phyloP scores from a whole-genome alignment of 768 basidiomycete genomes.

The Cubamyces lactineus region DNA sequence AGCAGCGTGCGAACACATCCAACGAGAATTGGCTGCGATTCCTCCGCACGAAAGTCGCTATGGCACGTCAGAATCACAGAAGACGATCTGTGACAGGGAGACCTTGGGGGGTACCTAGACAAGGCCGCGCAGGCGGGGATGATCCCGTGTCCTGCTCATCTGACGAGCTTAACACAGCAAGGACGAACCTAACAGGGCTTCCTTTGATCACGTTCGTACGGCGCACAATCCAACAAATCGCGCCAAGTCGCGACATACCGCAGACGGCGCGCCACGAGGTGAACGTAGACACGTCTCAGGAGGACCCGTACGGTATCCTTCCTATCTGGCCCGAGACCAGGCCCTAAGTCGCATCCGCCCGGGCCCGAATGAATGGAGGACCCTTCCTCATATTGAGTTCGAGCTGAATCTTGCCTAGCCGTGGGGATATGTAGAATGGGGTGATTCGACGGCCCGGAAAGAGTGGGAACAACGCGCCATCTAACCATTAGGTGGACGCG shows the following conservation, averaged over 20 bases:
- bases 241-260: conserved; percentile 12
- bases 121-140: conserved; percentile 1
- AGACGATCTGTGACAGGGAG: conserved; percentile 9
- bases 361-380: conserved; percentile 5
- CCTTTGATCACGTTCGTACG: conserved; percentile 20
- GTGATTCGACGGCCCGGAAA: conserved; percentile 17
- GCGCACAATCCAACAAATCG: conserved; percentile 3
- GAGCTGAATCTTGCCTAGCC: not conserved
- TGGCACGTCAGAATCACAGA: conserved; percentile 12
- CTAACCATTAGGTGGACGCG: not conserved
- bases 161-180: conserved; percentile 18
- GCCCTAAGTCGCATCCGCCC: conserved; percentile 2
- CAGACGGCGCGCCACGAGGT: not conserved
- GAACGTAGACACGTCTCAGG: not conserved
- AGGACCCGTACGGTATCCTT: conserved; percentile 3
- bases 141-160: conserved; percentile 25
- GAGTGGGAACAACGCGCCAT: conserved; percentile 17
- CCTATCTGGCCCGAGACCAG: conserved; percentile 24
- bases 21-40: not conserved
- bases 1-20: conserved; percentile 6
- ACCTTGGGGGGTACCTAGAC: conserved; percentile 12
- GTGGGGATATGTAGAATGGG: conserved; percentile 4
- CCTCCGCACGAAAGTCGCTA: conserved; percentile 1
- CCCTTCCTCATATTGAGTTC: conserved; percentile 10
- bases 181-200: conserved; percentile 3